Evolutionary conservation across 2,329 filamentous ascomycete genomes (phyloP), one percentile per base, ranked within the genome.

Genomic region (Dactylellina cionopaga): DNA sequence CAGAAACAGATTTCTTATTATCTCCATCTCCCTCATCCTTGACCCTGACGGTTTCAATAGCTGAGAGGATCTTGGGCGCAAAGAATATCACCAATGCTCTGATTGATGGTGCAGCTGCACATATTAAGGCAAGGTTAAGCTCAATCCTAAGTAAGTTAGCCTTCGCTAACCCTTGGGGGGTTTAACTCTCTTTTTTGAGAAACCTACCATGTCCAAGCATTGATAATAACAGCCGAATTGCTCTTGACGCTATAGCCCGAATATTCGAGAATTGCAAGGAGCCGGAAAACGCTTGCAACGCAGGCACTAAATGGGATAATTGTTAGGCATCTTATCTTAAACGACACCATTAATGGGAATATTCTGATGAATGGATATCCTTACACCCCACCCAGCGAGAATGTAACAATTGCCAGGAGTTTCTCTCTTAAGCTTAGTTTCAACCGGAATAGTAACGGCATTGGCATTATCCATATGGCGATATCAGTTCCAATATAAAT

Each of bases 401-500:
- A 68, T 0, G 52, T 68, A 17, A 47, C 29, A 15, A 68, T 11
- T 3, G 54, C 63, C 41, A 68, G 17, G 37, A 68, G 51, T 17
- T 51, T 49, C 13, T 68, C 24, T 33, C 33, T 59, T 15, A 43
- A 15, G 10, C 44, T 27, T 5, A 68, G 33, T 31, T 68, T 51
- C 10, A 68, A 24, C 22, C 59, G 31, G 9, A 52, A 49, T 13
- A 68, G 41, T 43, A 68, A 35, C 1, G 63, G 63, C 24, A 68
- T 68, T 17, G 63, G 63, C 27, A 68, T 29, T 1, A 29, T 19
- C 63, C 63, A 68, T 24, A 68, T 41, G 3, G 29, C 29, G 31
- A 68, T 22, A 44, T 68, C 63, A 13, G 63, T 68, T 7, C 29
- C 5, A 25, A 68, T 68, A 33, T 68, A 58, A n/a, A 68, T 39